These are phyloP conservation scores for Sporothrix variecibatus DNA, from an alignment of 2,329 filamentous ascomycete species.

Conservation along the genomic window DNA sequence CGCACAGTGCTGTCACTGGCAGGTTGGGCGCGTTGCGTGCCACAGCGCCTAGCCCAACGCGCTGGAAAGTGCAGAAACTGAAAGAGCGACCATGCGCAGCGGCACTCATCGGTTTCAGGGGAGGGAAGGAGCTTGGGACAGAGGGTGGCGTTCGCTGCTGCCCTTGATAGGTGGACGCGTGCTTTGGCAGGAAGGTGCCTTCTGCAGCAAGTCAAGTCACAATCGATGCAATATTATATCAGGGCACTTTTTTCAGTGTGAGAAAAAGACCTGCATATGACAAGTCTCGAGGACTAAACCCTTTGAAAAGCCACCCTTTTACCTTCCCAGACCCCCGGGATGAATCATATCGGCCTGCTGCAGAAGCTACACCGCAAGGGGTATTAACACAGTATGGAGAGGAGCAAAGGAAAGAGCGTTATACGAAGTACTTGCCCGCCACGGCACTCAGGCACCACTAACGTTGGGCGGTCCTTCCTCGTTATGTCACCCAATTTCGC, in stretches of 20 bases:
- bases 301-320: neutral
- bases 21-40: neutral
- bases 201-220: neutral
- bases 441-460: neutral
- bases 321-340: neutral
- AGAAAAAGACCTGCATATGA: too few relatives aligned
- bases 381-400: neutral
- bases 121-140: constrained; percentile 6
- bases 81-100: neutral
- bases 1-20: constrained; percentile 13
- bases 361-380: neutral
- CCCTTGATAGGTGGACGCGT: neutral
- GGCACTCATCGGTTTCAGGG: neutral
- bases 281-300: neutral
- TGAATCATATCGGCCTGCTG: constrained; percentile 5
- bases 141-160: neutral
- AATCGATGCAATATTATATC: neutral
- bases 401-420: neutral
- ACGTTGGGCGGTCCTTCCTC: neutral
- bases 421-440: neutral
- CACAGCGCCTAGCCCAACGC: neutral
- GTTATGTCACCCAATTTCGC: constrained; percentile 18
- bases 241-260: too few relatives aligned
- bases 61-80: neutral
- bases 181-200: neutral